Evolutionary conservation across 345 rosid species (phyloP), one percentile per base, ranked within the genome.

Genomic region (Trapa incisa): DNA sequence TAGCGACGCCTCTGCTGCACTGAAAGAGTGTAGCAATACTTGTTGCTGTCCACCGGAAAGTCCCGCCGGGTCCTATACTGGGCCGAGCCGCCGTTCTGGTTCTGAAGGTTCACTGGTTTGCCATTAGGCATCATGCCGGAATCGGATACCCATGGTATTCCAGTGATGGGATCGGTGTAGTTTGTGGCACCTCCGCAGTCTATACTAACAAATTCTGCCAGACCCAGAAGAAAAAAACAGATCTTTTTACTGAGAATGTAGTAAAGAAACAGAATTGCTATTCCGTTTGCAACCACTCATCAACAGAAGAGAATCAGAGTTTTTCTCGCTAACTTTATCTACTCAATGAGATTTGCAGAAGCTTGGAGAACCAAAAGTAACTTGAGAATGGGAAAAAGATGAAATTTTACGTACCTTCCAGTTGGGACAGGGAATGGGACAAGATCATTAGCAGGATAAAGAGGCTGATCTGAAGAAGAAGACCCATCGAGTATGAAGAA

Each of bases 101-200:
- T 80, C 61, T 72, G 68, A 5, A 83, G 79, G 64, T 33, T 42
- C 36, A 80, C 80, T 13, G 86, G 71, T 71, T 76, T 78, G 0
- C 97, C 99, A 39, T 69, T 22, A 65, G 61, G 73, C 87, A 89
- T 83, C 15, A 89, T 64, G 16, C 74, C 84, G 65, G 71, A 58
- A 77, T 95, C 99, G 71, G 99, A 87, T 70, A 79, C 73, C 99
- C 99, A 95, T 84, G 71, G 68, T 43, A 95, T 80, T 65, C 90
- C 96, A 47, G 94, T 87, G 65, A n/a, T 76, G 4, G 81, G 73
- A 79, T 95, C 96, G 32, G 82, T 86, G 82, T 83, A 81, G 78
- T 87, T 82, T 64, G 78, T 73, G 67, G 81, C 68, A 65, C 96
- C 81, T 71, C 99, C 96, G 68, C 99, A 95, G 69, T 95, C 97